These are phyloP conservation scores for Termitomyces sp. DNA, from an alignment of 768 basidiomycete species.

Conservation along the genomic window DNA sequence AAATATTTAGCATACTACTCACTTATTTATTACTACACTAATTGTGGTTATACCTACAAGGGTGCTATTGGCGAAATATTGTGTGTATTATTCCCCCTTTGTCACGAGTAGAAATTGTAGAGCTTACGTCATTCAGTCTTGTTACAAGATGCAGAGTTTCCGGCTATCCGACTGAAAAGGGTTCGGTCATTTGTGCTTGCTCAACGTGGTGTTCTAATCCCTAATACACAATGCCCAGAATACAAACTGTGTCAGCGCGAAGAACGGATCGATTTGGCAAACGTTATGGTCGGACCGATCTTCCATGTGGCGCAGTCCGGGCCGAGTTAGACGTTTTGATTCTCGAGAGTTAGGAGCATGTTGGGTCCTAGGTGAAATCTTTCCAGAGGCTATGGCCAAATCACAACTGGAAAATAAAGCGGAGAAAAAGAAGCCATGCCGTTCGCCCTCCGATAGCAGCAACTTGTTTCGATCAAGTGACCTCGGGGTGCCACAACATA, in stretches of 20 bases:
- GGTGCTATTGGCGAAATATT: not conserved
- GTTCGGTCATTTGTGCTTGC: not conserved
- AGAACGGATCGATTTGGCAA: not conserved
- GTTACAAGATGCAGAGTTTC: not conserved
- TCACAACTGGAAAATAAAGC: too few species aligned
- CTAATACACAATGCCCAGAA: too few species aligned
- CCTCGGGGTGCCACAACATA: conserved; percentile 2
- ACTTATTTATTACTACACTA: not conserved
- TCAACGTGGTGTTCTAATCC: too few species aligned
- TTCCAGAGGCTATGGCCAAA: too few species aligned
- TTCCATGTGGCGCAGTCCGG: not conserved
- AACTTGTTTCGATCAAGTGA: conserved; percentile 12
- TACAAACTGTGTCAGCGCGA: not conserved
- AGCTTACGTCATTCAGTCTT: not conserved
- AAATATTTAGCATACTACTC: not conserved
- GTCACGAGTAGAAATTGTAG: too few species aligned
- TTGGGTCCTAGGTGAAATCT: too few species aligned
- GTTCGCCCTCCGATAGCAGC: too few species aligned
- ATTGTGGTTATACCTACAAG: not conserved
- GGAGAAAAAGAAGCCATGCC: too few species aligned
- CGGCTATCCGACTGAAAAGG: not conserved
- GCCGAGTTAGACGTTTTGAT: not conserved
- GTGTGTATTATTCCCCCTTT: not conserved
- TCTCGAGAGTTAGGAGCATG: too few species aligned
- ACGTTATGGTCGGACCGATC: not conserved